These are phyloP conservation scores for Mycena vitilis DNA, from an alignment of 768 basidiomycete species.

Conservation along the genomic window DNA sequence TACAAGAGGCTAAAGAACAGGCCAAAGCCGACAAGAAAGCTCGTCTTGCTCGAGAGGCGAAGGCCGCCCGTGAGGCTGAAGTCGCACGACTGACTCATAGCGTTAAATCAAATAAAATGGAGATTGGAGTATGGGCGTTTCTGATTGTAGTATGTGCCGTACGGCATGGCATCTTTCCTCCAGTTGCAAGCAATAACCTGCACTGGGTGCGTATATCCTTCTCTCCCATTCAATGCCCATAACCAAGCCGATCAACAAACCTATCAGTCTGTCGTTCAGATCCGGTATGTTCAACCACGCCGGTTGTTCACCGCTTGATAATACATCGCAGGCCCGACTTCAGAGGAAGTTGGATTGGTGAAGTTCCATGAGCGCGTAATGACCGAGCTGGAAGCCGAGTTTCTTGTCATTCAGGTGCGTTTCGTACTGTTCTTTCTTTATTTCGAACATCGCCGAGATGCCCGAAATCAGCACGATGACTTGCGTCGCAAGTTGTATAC, in stretches of 20 bases:
- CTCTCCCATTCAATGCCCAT: neutral
- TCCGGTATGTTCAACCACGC: conserved; percentile 1
- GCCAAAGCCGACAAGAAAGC: no score
- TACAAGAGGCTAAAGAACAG: no score
- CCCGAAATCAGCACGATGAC: conserved; percentile 22
- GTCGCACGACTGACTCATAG: no score
- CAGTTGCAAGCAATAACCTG: neutral
- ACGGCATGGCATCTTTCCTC: conserved; percentile 24
- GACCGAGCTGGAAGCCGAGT: conserved; percentile 25
- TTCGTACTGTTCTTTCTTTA: no score
- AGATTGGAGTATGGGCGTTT: no score
- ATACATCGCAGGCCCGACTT: conserved; percentile 13
- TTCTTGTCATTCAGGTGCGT: conserved; percentile 26
- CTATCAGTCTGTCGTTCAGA: conserved; percentile 24
- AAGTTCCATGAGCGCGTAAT: conserved; percentile 28
- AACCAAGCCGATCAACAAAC: neutral
- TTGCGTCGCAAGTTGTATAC: conserved; percentile 13
- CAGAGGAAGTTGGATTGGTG: conserved; percentile 23
- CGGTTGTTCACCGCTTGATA: neutral
- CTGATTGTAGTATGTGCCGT: no score
- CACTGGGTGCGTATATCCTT: conserved; percentile 23
- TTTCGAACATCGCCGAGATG: neutral
- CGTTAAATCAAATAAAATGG: no score
- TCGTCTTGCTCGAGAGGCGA: no score
- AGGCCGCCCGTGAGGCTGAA: no score